Percentiles rank a stretch among this genome's conserved stretches.
Evolutionary conservation across 1,284 basidiomycete species (phyloP).

Genomic region (Microbotryomycetes sp.): DNA sequence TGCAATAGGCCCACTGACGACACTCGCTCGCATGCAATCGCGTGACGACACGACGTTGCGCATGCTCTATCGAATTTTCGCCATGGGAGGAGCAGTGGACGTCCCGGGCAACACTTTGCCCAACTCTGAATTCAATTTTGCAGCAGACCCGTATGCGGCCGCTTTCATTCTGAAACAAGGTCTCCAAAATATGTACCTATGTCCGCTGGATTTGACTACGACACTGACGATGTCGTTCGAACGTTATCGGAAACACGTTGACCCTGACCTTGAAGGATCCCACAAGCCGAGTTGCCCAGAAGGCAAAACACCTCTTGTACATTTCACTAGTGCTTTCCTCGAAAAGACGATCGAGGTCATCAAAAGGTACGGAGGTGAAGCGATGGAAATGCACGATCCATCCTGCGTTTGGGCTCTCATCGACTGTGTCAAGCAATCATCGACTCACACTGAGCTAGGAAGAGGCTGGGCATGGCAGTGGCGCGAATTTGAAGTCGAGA

Average conservation of each 20-base stretch:
- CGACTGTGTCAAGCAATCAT: slow-evolving; percentile 48
- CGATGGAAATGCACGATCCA: slow-evolving; percentile 77
- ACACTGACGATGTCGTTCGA: slow-evolving; percentile 67
- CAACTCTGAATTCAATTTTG: slow-evolving; percentile 86
- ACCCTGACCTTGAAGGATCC: slow-evolving; percentile 40
- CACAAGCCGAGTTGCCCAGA: slow-evolving; percentile 5
- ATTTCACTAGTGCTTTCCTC: slow-evolving; percentile 74
- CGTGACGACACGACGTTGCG: slow-evolving; percentile 51
- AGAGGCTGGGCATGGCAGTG: slow-evolving; percentile 19
- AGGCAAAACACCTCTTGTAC: slow-evolving; percentile 31
- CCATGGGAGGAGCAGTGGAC: slow-evolving; percentile 96
- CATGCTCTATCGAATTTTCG: slow-evolving; percentile 59
- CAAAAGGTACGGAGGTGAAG: slow-evolving; percentile 69
- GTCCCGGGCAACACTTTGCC: slow-evolving; percentile 84
- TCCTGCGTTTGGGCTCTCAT: slow-evolving; percentile 73
- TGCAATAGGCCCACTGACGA: slow-evolving; percentile 81
- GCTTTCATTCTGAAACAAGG: slow-evolving; percentile 41
- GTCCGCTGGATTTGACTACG: slow-evolving; percentile 75
- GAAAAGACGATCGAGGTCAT: slow-evolving; percentile 60
- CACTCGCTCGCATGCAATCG: slow-evolving; percentile 55
- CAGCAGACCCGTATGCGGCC: slow-evolving; percentile 83
- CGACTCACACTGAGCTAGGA: slow-evolving; percentile 7
- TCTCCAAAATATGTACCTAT: slow-evolving; percentile 51
- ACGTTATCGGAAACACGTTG: slow-evolving; percentile 48
- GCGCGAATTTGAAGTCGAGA: slow-evolving; percentile 27